Evolutionary conservation across 192 early-diverging fungal genomes (phyloP).

Genomic region (Rhizophlyctis rosea): DNA sequence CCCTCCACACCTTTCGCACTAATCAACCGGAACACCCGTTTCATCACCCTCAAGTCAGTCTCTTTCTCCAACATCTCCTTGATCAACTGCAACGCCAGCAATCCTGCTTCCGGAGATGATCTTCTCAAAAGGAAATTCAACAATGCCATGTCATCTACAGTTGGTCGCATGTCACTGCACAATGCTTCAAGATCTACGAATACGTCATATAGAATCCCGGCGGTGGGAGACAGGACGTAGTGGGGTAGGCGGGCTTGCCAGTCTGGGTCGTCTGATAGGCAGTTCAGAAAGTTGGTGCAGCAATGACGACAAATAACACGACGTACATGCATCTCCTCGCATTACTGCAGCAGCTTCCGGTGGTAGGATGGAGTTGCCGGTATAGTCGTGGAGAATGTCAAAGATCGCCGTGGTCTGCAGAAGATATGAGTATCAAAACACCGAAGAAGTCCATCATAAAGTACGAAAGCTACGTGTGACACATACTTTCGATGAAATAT

Average conservation of each 20-base stretch:
- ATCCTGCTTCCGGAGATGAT: too few species aligned
- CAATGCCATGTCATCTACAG: not conserved
- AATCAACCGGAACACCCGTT: not conserved
- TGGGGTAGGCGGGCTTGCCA: conserved; percentile 8
- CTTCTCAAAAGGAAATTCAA: conserved; percentile 12
- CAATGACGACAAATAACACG: too few species aligned
- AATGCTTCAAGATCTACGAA: conserved; percentile 11
- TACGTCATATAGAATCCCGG: conserved; percentile 5
- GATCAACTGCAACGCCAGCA: not conserved
- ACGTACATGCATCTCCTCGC: not conserved
- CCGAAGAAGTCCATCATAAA: too few species aligned
- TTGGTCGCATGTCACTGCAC: not conserved
- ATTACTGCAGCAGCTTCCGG: not conserved
- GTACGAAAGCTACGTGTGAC: too few species aligned
- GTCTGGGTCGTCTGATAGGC: too few species aligned
- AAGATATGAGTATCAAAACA: not conserved
- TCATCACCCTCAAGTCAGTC: not conserved
- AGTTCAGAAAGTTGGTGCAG: too few species aligned
- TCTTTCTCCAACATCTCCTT: not conserved
- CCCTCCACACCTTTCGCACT: not conserved
- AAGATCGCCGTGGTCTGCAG: not conserved
- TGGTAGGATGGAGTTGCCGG: not conserved
- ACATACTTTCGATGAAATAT: conserved; percentile 9
- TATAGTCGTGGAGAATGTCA: not conserved
- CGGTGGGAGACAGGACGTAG: conserved; percentile 1